These are phyloP conservation scores for Mrakiaceae sp. DNA, from an alignment of 1,284 basidiomycete genomes.

Conservation along the genomic window DNA sequence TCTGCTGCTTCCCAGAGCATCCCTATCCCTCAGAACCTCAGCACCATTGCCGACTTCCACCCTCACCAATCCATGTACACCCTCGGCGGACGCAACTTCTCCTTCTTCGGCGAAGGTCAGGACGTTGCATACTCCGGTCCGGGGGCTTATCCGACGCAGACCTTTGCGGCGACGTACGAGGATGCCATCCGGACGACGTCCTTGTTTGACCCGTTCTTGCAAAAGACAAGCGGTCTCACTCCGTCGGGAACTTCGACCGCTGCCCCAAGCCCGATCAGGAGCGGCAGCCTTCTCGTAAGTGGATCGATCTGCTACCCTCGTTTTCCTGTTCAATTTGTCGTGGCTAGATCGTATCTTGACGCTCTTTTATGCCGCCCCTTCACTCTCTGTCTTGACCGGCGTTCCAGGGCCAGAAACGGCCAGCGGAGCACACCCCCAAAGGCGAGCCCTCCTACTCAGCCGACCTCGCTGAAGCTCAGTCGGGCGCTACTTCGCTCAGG, in stretches of 20 bases:
- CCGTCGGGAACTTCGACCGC: background rate
- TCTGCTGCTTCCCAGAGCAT: slow-evolving; percentile 14
- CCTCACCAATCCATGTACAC: slow-evolving; percentile 6
- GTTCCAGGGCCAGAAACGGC: slow-evolving; percentile 13
- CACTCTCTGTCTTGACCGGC: background rate
- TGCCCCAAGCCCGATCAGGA: background rate
- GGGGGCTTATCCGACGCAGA: slow-evolving; percentile 8
- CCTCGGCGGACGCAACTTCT: slow-evolving; percentile 4
- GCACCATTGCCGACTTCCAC: background rate
- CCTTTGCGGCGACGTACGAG: slow-evolving; percentile 7
- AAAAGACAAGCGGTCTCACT: background rate
- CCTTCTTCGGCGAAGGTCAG: slow-evolving; percentile 2
- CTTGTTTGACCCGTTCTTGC: background rate
- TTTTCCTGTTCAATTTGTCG: background rate
- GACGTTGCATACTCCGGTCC: slow-evolving; percentile 17
- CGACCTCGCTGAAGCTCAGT: background rate
- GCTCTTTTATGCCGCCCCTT: background rate
- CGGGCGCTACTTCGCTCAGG: background rate
- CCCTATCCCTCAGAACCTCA: slow-evolving; percentile 11
- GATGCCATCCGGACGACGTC: slow-evolving; percentile 9
- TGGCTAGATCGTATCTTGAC: background rate
- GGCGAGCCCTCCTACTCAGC: slow-evolving; percentile 11
- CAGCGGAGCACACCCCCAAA: slow-evolving; percentile 9
- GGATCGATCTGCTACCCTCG: background rate
- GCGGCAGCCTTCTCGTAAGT: slow-evolving; percentile 4